Conservation (phyloP, 108 stramenopile species). For the Nitzschia sp. region DNA sequence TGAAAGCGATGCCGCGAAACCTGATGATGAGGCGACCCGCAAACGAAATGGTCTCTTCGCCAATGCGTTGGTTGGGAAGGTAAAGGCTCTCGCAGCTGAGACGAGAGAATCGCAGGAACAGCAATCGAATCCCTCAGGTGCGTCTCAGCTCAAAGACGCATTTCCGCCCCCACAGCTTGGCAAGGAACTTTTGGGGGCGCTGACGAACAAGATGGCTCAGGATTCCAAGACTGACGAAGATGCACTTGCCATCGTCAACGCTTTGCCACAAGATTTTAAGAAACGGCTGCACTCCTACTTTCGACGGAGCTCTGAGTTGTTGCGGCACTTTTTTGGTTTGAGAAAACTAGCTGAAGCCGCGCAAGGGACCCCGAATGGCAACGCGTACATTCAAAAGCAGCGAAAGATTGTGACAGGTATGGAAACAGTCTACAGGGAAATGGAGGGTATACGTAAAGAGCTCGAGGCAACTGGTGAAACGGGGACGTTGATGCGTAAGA, state of each 20-base stretch:
- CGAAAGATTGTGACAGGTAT: conserved; percentile 77
- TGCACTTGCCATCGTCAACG: conserved; percentile 58
- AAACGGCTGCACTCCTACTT: conserved; percentile 73
- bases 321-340: conserved; percentile 88
- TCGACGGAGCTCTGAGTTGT: conserved; percentile 77
- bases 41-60: conserved; percentile 58
- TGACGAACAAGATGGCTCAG: conserved; percentile 83
- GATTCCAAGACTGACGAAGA: conserved; percentile 83
- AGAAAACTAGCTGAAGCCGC: conserved; percentile 40
- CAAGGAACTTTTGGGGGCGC: conserved; percentile 56
- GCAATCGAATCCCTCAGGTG: neutral
- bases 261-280: conserved; percentile 72
- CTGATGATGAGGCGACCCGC: conserved; percentile 21
- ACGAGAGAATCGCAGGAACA: conserved; percentile 6
- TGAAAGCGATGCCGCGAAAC: neutral
- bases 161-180: conserved; percentile 80
- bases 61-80: conserved; percentile 42
- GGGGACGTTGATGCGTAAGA: conserved; percentile 71
- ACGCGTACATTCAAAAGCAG: conserved; percentile 49
- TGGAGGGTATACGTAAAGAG: conserved; percentile 58
- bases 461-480: conserved; percentile 54
- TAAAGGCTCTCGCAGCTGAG: conserved; percentile 9
- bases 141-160: conserved; percentile 24
- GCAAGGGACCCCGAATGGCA: conserved; percentile 6
- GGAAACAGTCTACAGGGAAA: conserved; percentile 67